phyloP scores from a whole-genome alignment of 2,329 filamentous ascomycete species.

The Apiospora aurea region DNA sequence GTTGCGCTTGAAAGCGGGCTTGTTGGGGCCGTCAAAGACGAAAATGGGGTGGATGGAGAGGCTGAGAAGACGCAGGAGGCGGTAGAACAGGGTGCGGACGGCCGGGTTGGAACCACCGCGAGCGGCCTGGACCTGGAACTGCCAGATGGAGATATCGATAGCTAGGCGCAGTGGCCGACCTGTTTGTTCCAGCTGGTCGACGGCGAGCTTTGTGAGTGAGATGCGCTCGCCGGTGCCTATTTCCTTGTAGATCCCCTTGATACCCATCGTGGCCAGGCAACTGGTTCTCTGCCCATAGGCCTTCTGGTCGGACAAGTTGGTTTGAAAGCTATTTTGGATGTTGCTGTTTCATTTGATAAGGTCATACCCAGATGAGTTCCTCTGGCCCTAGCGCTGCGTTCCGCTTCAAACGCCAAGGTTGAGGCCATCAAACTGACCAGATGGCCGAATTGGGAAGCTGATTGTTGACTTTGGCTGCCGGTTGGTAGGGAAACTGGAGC shows the following conservation, averaged over 20 bases:
- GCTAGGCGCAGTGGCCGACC: slow-evolving; percentile 82
- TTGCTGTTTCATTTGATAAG: background rate
- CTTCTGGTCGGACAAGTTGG: background rate
- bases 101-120: slow-evolving; percentile 86
- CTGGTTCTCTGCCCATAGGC: background rate
- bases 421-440: slow-evolving; percentile 8
- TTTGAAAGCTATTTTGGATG: background rate
- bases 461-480: background rate
- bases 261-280: slow-evolving; percentile 59
- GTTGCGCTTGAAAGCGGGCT: slow-evolving; percentile 87
- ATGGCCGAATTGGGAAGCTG: background rate
- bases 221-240: slow-evolving; percentile 82
- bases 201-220: slow-evolving; percentile 81
- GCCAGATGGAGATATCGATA: slow-evolving; percentile 96
- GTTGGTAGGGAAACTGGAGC: slow-evolving; percentile 10
- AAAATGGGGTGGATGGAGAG: slow-evolving; percentile 87
- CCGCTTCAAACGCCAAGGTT: background rate
- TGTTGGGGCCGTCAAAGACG: slow-evolving; percentile 87
- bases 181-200: slow-evolving; percentile 75
- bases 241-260: slow-evolving; percentile 85
- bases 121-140: slow-evolving; percentile 89
- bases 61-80: slow-evolving; percentile 77
- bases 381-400: background rate
- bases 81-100: slow-evolving; percentile 90
- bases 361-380: background rate